Conservation (phyloP, 1,284 basidiomycete species). For the Malassezia pachydermatis region DNA sequence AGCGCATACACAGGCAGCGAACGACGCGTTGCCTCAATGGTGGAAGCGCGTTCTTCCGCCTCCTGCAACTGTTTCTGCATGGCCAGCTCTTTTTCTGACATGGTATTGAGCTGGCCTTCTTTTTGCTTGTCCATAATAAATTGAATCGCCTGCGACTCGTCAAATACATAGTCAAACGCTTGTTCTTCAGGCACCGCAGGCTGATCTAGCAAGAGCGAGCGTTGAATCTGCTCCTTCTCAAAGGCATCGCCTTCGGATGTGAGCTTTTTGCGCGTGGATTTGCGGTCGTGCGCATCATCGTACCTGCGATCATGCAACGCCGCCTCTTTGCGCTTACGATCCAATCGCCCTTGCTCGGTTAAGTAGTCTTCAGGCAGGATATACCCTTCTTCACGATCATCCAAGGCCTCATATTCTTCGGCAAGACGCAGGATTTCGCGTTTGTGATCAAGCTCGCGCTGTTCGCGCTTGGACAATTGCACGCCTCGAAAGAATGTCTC, state of each 20-base stretch:
- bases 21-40: slow-evolving; percentile 41
- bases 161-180: slow-evolving; percentile 90
- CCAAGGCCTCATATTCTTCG: slow-evolving; percentile 83
- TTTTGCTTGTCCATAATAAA: slow-evolving; percentile 71
- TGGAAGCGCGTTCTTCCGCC: slow-evolving; percentile 58
- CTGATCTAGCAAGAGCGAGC: slow-evolving; percentile 53
- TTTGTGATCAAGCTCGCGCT: slow-evolving; percentile 72
- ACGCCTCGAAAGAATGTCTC: slow-evolving; percentile 41
- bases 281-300: slow-evolving; percentile 64
- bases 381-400: slow-evolving; percentile 56
- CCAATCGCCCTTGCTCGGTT: slow-evolving; percentile 96
- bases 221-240: slow-evolving; percentile 78
- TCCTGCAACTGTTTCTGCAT: slow-evolving; percentile 80
- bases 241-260: slow-evolving; percentile 84
- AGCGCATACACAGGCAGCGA: slow-evolving; percentile 43
- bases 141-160: slow-evolving; percentile 89
- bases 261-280: slow-evolving; percentile 57
- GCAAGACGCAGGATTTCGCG: slow-evolving; percentile 83
- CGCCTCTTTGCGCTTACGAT: slow-evolving; percentile 88
- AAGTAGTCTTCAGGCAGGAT: slow-evolving; percentile 63
- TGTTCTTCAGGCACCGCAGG: slow-evolving; percentile 23
- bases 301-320: slow-evolving; percentile 75
- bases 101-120: slow-evolving; percentile 49
- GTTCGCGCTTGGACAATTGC: slow-evolving; percentile 67
- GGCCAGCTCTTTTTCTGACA: slow-evolving; percentile 56